Evolutionary conservation across 306 rosid species (phyloP), one percentile per base, ranked within the genome.

Genomic region (Rosa chinensis): DNA sequence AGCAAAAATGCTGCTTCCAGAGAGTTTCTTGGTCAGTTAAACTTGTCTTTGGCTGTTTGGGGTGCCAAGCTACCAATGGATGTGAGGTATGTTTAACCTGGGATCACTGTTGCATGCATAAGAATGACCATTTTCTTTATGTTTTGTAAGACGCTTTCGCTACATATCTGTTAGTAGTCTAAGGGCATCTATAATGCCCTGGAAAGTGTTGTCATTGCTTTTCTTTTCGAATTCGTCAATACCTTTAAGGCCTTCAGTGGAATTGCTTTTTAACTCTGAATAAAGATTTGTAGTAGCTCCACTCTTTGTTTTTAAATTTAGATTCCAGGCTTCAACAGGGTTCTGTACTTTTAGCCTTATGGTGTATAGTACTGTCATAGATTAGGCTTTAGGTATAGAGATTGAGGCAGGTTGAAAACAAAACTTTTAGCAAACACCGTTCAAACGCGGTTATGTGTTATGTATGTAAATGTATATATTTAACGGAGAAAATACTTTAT

Each of bases 11-110:
- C 85, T 82, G 87, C 90, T 53, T 91, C 91, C 81, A 83, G 74
- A 77, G 87, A 83, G 39, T 90, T 95, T 78, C 77, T 95, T 77
- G 81, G 89, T 84, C 93, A 85, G 78, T 85, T 95, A 80, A 90
- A 92, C 67, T 89, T 81, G 79, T 95, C 98, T 74, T 82, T 92
- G 90, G 90, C 89, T 58, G 92, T 92, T 82, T 95, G 94, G 97
- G 92, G 94, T 80, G 75, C 70, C 84, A 89, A 89, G 82, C 80
- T 95, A 76, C 94, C 95, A 21, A 86, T 85, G 73, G 98, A 90
- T 52, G 89, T 92, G 79, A 92, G 98, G 99, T 95, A 91, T 70
- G 66, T 70, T 75, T 9, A 48, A 49, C 49, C 56, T 86, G 75
- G 67, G 25, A 63, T 63, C 7, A 42, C 8, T 42, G 32, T 42